Conservation (phyloP, 306 rosid species). For the Trifolium dubium region DNA sequence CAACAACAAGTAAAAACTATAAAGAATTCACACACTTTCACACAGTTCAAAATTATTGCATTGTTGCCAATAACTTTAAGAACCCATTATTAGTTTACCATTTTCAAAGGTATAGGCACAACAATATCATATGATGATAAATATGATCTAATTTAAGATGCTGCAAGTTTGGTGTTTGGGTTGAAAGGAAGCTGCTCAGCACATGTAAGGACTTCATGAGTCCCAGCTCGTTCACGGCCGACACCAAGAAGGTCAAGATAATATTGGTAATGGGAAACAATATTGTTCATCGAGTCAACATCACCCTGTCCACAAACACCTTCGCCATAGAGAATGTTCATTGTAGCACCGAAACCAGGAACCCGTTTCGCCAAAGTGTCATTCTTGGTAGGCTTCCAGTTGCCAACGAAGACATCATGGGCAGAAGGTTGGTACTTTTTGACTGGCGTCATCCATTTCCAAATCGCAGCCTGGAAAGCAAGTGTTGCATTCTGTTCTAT, state of each 20-base stretch:
- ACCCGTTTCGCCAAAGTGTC: conserved; percentile 71
- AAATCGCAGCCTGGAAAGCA: conserved; percentile 89
- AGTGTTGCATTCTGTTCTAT: conserved; percentile 95
- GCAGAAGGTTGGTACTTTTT: conserved; percentile 86
- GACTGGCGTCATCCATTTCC: conserved; percentile 85
- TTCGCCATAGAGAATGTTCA: conserved; percentile 92
- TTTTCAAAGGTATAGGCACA: conserved; percentile 45
- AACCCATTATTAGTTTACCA: conserved; percentile 56
- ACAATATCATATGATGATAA: conserved; percentile 46
- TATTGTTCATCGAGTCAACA: conserved; percentile 75
- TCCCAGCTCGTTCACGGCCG: conserved; percentile 73
- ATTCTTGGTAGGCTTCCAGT: conserved; percentile 93
- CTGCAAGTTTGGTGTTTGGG: conserved; percentile 57
- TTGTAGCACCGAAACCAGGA: conserved; percentile 92
- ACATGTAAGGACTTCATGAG: conserved; percentile 65
- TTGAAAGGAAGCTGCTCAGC: conserved; percentile 81
- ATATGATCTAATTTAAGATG: conserved; percentile 57
- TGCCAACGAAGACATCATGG: conserved; percentile 82
- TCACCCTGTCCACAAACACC: conserved; percentile 78
- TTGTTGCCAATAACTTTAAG: conserved; percentile 45
- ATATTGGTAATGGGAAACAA: conserved; percentile 75
- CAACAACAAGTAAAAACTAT: conserved; percentile 36
- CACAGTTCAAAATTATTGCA: conserved; percentile 47
- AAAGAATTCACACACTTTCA: conserved; percentile 54
- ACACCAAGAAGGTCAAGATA: conserved; percentile 86